These are phyloP conservation scores for Cyberlindnera nakhonratchasimensis DNA, from an alignment of 805 yeast genomes.

Conservation along the genomic window DNA sequence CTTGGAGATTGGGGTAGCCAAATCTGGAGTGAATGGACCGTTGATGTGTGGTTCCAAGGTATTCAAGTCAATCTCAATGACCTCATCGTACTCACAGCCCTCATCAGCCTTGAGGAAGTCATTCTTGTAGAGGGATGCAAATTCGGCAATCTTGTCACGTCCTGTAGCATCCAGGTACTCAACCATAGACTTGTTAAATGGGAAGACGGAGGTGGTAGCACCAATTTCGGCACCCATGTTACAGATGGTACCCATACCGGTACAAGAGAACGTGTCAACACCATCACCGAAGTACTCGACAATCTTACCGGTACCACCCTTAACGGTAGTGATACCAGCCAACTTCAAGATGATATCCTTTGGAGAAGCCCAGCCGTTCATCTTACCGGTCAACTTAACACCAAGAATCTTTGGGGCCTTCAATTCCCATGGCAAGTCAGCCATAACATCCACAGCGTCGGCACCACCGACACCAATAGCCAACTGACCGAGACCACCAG, in stretches of 20 bases:
- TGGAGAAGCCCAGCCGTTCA: constrained; percentile 95
- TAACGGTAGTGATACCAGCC: constrained; percentile 90
- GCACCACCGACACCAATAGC: constrained; percentile 99
- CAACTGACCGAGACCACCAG: constrained; percentile 97
- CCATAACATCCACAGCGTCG: constrained; percentile 96
- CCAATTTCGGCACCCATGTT: constrained; percentile 99
- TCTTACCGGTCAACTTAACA: constrained; percentile 84
- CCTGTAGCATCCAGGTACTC: constrained; percentile 84
- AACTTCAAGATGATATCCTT: constrained; percentile 92
- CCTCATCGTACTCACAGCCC: constrained; percentile 88
- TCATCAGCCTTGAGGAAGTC: constrained; percentile 77
- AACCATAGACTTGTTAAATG: constrained; percentile 86
- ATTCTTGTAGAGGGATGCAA: constrained; percentile 32
- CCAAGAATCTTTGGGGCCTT: constrained; percentile 96
- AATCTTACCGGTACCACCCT: constrained; percentile 97
- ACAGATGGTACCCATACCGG: constrained; percentile 99
- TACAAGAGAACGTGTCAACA: constrained; percentile 81
- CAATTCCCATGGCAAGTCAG: constrained; percentile 98
- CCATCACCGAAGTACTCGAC: constrained; percentile 98
- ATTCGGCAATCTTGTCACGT: constrained; percentile 77
- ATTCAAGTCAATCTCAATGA: constrained; percentile 83
- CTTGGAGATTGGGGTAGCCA: constrained; percentile 86
- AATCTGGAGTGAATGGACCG: constrained; percentile 98
- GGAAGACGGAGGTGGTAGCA: constrained; percentile 97
- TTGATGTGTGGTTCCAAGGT: constrained; percentile 91